These are phyloP conservation scores for Saccharomyces hybrid DNA, from an alignment of 1,139 yeast genomes.

Conservation along the genomic window DNA sequence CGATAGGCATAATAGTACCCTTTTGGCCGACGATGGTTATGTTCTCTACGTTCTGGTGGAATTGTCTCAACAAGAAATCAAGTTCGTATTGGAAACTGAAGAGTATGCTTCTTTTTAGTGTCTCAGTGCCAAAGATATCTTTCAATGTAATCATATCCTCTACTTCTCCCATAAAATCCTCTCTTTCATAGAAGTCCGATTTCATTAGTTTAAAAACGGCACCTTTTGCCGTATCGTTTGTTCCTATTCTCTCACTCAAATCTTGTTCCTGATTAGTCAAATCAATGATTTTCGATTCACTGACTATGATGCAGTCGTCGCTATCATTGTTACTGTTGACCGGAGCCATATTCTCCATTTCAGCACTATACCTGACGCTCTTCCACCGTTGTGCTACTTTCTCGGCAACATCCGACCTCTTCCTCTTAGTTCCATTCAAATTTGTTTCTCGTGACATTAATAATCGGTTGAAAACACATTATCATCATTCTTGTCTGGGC, in stretches of 20 bases:
- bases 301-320: constrained; percentile 1
- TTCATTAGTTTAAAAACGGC: constrained; percentile 28
- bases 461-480: background rate
- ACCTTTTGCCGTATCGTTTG: background rate
- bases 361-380: constrained; percentile 1
- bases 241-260: background rate
- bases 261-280: background rate
- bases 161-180: constrained; percentile 7
- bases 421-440: background rate
- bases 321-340: background rate
- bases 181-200: constrained; percentile 29
- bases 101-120: constrained; percentile 20
- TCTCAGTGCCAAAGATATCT: constrained; percentile 25
- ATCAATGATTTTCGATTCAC: background rate
- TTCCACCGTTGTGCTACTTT: constrained; percentile 4
- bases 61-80: constrained; percentile 24
- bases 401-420: constrained; percentile 1
- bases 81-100: constrained; percentile 34
- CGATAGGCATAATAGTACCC: constrained; percentile 26
- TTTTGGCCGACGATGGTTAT: constrained; percentile 29
- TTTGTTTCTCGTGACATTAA: background rate
- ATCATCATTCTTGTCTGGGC: background rate
- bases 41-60: constrained; percentile 11
- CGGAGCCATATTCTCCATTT: background rate
- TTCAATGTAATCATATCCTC: constrained; percentile 22